phyloP scores from a whole-genome alignment of 2,329 filamentous ascomycete species.

The Chrysoporthe puriensis region DNA sequence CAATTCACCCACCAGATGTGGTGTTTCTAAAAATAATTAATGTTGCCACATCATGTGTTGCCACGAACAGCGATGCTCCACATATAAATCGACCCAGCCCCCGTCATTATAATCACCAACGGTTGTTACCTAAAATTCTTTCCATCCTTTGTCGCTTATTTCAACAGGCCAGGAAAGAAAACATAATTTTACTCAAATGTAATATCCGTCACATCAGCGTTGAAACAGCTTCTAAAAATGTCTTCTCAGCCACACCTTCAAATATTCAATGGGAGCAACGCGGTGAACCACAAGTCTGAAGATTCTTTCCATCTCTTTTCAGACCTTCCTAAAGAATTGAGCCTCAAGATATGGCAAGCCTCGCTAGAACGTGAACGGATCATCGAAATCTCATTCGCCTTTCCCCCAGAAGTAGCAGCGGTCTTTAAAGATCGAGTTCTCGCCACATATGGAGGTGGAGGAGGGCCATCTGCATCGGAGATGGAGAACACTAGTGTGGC shows the following conservation, averaged over 20 bases:
- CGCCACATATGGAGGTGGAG: background rate
- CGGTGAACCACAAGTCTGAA: background rate
- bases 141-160: background rate
- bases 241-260: constrained; percentile 2
- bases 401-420: background rate
- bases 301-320: constrained; percentile 3
- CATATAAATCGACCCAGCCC: too few relatives aligned
- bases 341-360: constrained; percentile 6
- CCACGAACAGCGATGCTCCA: too few relatives aligned
- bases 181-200: background rate
- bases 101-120: background rate
- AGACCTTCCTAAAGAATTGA: constrained; percentile 3
- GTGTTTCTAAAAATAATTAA: background rate
- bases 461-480: background rate
- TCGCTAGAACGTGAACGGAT: constrained; percentile 3
- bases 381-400: background rate
- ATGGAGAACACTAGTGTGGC: background rate
- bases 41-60: too few relatives aligned
- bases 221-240: background rate
- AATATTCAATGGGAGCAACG: background rate
- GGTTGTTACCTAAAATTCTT: background rate
- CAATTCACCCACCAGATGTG: too few relatives aligned
- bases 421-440: background rate
- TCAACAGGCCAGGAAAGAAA: background rate
- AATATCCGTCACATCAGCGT: background rate